Evolutionary conservation across 129 eudicot species (phyloP).

Genomic region (Pseudognaphalium luteoalbum): DNA sequence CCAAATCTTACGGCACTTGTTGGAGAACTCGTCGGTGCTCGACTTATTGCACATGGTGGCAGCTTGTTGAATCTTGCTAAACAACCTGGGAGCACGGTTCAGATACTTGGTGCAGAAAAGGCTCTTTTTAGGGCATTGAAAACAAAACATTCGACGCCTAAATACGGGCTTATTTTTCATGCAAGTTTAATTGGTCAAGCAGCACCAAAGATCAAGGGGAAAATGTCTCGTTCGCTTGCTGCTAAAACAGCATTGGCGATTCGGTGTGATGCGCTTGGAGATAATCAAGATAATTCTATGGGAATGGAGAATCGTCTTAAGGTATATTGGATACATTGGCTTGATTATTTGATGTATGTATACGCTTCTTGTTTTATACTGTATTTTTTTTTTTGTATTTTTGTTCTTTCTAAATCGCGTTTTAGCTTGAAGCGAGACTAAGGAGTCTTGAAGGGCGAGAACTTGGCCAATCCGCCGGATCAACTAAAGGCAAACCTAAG

Average conservation of each 20-base stretch:
- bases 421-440: slow-evolving; percentile 87
- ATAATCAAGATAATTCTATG: slow-evolving; percentile 79
- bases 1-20: slow-evolving; percentile 96
- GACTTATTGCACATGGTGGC: slow-evolving; percentile 91
- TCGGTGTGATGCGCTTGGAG: slow-evolving; percentile 89
- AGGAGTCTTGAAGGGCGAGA: slow-evolving; percentile 86
- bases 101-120: slow-evolving; percentile 97
- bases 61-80: slow-evolving; percentile 90
- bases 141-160: slow-evolving; percentile 96
- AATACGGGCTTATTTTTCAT: slow-evolving; percentile 91
- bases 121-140: slow-evolving; percentile 94
- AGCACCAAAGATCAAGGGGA: slow-evolving; percentile 89
- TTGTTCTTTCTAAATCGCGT: background rate
- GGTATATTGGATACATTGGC: slow-evolving; percentile 38
- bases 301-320: slow-evolving; percentile 82
- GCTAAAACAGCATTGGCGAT: slow-evolving; percentile 87
- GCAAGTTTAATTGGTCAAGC: slow-evolving; percentile 97
- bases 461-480: slow-evolving; percentile 81
- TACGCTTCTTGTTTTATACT: no score
- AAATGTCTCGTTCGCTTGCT: slow-evolving; percentile 90
- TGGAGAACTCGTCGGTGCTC: slow-evolving; percentile 98
- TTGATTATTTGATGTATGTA: no score
- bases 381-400: background rate
- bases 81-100: slow-evolving; percentile 96
- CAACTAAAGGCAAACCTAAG: slow-evolving; percentile 92